These are phyloP conservation scores for Calycina marina DNA, from an alignment of 2,329 filamentous ascomycete genomes.

Conservation along the genomic window DNA sequence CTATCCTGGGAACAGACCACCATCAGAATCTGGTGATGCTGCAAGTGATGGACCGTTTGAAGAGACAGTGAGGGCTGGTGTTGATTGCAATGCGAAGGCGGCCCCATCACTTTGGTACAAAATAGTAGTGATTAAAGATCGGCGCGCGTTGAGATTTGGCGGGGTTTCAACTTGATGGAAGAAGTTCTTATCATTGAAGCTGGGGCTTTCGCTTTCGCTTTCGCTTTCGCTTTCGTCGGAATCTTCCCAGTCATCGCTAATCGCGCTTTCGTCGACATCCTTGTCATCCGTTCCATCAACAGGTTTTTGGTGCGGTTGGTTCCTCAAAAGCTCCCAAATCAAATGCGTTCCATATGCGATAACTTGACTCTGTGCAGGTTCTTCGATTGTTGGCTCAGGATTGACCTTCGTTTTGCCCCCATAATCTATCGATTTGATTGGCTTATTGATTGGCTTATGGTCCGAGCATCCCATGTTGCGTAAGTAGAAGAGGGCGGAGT, in stretches of 20 bases:
- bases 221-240: too few species aligned
- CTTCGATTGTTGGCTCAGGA: too few species aligned
- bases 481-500: too few species aligned
- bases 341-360: too few species aligned
- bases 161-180: conserved; percentile 89
- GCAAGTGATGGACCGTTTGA: conserved; percentile 54
- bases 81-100: conserved; percentile 30
- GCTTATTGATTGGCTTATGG: too few species aligned
- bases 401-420: too few species aligned
- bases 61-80: conserved; percentile 43
- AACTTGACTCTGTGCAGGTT: too few species aligned
- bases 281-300: conserved; percentile 46
- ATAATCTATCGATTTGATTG: too few species aligned
- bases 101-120: conserved; percentile 67
- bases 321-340: too few species aligned
- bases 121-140: conserved; percentile 80
- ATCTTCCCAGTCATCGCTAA: conserved; percentile 53
- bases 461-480: too few species aligned
- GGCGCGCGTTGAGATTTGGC: conserved; percentile 68
- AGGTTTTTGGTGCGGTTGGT: conserved; percentile 37
- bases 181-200: conserved; percentile 62
- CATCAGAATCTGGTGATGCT: conserved; percentile 28
- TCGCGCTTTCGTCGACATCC: conserved; percentile 68
- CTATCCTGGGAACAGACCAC: conserved; percentile 41
- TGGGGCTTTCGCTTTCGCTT: conserved; percentile 65